Conservation (phyloP, 2,329 filamentous ascomycete genomes). For the Hymenoscyphus fructigenus region DNA sequence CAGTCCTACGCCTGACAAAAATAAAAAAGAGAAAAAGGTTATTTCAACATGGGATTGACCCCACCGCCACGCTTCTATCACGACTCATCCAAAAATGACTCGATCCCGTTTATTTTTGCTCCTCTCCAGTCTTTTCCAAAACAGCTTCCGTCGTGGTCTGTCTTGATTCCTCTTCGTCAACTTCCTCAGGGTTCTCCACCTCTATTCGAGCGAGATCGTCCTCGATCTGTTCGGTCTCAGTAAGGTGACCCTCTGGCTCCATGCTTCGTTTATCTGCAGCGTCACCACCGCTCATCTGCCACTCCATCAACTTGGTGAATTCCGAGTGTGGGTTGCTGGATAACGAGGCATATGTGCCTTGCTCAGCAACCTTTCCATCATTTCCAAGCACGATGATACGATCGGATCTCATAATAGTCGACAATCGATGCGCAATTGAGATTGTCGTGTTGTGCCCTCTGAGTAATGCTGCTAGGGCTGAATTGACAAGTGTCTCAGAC, state of each 20-base stretch:
- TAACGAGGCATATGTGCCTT: conserved; percentile 78
- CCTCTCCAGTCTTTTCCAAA: conserved; percentile 17
- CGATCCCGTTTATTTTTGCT: not conserved
- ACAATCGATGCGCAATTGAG: conserved; percentile 92
- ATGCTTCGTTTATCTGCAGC: conserved; percentile 41
- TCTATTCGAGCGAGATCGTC: conserved; percentile 27
- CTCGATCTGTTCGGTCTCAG: conserved; percentile 31
- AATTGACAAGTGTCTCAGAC: conserved; percentile 94
- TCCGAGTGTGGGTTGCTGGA: conserved; percentile 73
- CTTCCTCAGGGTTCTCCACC: conserved; percentile 23
- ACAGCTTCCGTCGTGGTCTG: conserved; percentile 22
- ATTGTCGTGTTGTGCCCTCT: conserved; percentile 92
- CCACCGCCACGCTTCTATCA: not conserved
- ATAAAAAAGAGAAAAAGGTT: conserved; percentile 1
- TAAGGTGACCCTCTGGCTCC: conserved; percentile 31
- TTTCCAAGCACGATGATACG: conserved; percentile 87
- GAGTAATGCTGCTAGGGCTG: conserved; percentile 78
- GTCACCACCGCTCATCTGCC: conserved; percentile 92
- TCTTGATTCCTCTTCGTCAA: conserved; percentile 19
- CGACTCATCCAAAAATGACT: not conserved
- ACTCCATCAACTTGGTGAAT: conserved; percentile 96
- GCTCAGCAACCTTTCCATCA: conserved; percentile 87
- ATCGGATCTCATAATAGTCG: conserved; percentile 94
- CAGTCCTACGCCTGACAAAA: conserved; percentile 10
- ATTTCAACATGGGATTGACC: not conserved